Evolutionary conservation across 805 yeast species (phyloP), one percentile per base, ranked within the genome.

Genomic region (Saccharomyces mikatae): DNA sequence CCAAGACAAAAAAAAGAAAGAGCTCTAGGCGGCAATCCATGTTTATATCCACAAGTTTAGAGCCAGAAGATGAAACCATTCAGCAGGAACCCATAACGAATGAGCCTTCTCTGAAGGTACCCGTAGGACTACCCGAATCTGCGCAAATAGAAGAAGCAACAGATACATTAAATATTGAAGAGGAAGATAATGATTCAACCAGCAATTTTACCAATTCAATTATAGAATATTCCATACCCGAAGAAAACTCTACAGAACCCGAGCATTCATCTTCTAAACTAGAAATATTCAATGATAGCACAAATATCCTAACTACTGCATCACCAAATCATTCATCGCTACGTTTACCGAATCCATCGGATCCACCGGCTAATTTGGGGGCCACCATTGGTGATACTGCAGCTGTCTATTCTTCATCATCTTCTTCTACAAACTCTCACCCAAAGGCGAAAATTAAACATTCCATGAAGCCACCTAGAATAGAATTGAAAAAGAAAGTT

Each of bases 21-120:
- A 70, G 73, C 54, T 66, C 72, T 4, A 65, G 78, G 60, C 69
- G 78, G 57, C 75, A 74, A 53, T 74, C 77, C 1, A 68, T 74
- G 48, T 71, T 71, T 57, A 60, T 71, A 26, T 69, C 72, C 5
- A 67, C 64, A n/a, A 70, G 69, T 48, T 60, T 68, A 31, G 63
- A 66, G 26, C 62, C 66, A 41, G 57, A 58, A 14, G 56, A 55
- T 6, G 62, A 63, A 27, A 49, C 46, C 47, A 31, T 8, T 14
- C 47, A 50, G 6, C 36, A 28, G 10, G 32, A 47, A n/a, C 29
- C 24, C 5, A 28, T 17, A 14, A 26, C 46, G 51, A 24, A 17
- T 47, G 26, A 28, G 41, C 36, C 56, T 58, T 53, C 21, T 29
- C 52, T 41, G 22, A 32, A 55, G 8, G 49, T 24, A 28, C 27